Evolutionary conservation across 768 basidiomycete genomes (phyloP), one percentile per base, ranked within the genome.

Genomic region (Dioszegia crocea): DNA sequence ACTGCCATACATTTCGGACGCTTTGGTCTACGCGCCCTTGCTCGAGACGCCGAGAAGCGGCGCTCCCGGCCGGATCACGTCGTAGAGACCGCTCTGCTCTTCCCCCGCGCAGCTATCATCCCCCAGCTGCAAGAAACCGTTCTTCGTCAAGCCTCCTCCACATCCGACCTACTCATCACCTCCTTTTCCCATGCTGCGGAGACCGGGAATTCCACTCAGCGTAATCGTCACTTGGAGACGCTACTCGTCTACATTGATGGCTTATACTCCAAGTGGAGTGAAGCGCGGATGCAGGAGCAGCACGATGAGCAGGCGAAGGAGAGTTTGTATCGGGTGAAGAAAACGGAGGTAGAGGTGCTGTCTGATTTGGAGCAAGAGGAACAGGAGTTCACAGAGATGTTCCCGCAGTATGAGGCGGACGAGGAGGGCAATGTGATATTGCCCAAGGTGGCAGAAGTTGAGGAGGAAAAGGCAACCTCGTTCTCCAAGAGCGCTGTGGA

Each of bases 281-380:
- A 86, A 41, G 88, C 96, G 64, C 84, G 84, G 24, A 84, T 85
- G 29, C 85, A 83, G 64, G 84, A 85, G 59, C 82, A 83, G 36
- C 82, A 88, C 61, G 80, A 77, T n/a, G 83, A 83, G 30, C 81
- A 82, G 24, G 84, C 84, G 12, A 83, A 85, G 0, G 83, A 82
- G 26, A 87, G 88, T 21, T 77, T 98, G 2, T 99, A 98, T 79
- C 85, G 87, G 24, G 80, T 80, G 46, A 84, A 82, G 38, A 80
- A 81, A 41, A 70, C 81, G 24, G 80, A 84, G 14, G 77, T 88
- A 46, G 78, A 82, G 27, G 81, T 81, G 27, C 74, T 81, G 10
- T 82, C 81, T 12, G 92, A 93, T 59, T 84, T 83, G 4, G 88
- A 91, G 67, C 71, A 83, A 36, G 91, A 96, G 71, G 88, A 88